Evolutionary conservation across 768 basidiomycete genomes (phyloP), one percentile per base, ranked within the genome.

Genomic region (Mycena chlorophos): DNA sequence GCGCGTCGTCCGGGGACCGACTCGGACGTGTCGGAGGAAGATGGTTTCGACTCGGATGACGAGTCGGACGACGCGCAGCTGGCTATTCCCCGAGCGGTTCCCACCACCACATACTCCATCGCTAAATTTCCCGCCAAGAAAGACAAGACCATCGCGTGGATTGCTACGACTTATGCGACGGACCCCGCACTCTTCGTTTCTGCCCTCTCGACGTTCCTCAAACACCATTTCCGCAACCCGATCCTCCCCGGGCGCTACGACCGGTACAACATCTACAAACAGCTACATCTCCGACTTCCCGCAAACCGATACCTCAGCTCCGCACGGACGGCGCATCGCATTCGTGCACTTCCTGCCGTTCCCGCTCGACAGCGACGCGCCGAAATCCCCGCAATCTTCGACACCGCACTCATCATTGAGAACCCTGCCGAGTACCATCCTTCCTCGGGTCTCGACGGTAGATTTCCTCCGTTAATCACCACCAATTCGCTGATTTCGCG

Each of bases 371-470:
- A 4, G 52, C 58, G 0, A 62, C 67, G 5, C 2, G 4, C 25
- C 8, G 52, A 30, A 25, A 22, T 47, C 3, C 60, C 20, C 47
- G 62, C 14, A 45, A 54, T 34, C 17, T 68, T 17, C 1, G 54
- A 25, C 39, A 63, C 47, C 34, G 62, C 34, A 25, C 51, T 6
- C 39, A 55, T 20, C 20, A 57, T n/a, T 10, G 54, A 55, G 23
- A 38, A 55, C 17, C 31, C 31, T 8, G 31, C 8, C 8, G 31
- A 34, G 31, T 34, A 34, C 17, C 8, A 8, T 8, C 31, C 31
- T 8, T 8, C 31, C 31, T 34, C 31, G 8, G 31, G 31, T 17
- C 17, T 34, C 8, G 8, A 8, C 17, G 31, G 31, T 34, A 17
- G 8, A 17, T 34, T 8, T 17, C 8, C 31, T 8, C 31, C 31